These are phyloP conservation scores for Musa itinerans DNA, from an alignment of 176 grass and related monocot genomes.

Conservation along the genomic window DNA sequence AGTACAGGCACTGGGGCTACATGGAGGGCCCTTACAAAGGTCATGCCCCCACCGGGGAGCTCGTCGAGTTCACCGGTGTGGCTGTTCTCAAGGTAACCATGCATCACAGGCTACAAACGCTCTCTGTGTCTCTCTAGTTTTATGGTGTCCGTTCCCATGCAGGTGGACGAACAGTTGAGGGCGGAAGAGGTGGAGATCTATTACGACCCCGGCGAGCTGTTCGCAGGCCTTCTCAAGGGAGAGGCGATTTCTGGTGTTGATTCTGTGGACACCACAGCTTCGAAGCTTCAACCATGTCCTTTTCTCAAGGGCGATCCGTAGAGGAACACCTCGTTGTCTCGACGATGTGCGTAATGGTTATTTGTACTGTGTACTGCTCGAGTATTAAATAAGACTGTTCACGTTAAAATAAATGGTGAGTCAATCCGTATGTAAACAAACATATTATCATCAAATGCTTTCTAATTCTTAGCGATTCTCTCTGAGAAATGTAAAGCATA, in stretches of 20 bases:
- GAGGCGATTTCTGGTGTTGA: conserved; percentile 13
- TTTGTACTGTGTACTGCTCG: too few relatives aligned
- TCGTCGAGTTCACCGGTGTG: conserved; percentile 62
- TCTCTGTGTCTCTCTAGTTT: neutral
- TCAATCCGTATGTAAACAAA: too few relatives aligned
- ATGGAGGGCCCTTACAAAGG: conserved; percentile 70
- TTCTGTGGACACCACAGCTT: neutral
- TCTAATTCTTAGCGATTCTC: too few relatives aligned
- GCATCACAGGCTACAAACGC: neutral
- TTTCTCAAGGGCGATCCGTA: neutral
- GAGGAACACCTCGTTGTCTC: too few relatives aligned
- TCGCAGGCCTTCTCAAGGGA: conserved; percentile 59
- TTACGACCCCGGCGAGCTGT: conserved; percentile 75
- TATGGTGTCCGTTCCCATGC: neutral
- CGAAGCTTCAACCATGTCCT: conserved; percentile 11
- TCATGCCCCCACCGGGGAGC: conserved; percentile 52
- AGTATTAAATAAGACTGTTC: too few relatives aligned
- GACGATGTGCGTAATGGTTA: neutral
- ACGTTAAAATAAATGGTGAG: too few relatives aligned
- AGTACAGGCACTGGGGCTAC: conserved; percentile 89
- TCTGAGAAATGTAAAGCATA: too few relatives aligned
- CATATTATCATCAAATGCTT: too few relatives aligned
- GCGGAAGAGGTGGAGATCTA: conserved; percentile 77
- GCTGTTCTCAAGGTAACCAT: conserved; percentile 58
- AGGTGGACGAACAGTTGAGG: conserved; percentile 74